Percentiles rank a stretch among this genome's conserved stretches.
These are phyloP conservation scores for Tilletia setariae DNA, from an alignment of 1,284 basidiomycete genomes.

Conservation along the genomic window DNA sequence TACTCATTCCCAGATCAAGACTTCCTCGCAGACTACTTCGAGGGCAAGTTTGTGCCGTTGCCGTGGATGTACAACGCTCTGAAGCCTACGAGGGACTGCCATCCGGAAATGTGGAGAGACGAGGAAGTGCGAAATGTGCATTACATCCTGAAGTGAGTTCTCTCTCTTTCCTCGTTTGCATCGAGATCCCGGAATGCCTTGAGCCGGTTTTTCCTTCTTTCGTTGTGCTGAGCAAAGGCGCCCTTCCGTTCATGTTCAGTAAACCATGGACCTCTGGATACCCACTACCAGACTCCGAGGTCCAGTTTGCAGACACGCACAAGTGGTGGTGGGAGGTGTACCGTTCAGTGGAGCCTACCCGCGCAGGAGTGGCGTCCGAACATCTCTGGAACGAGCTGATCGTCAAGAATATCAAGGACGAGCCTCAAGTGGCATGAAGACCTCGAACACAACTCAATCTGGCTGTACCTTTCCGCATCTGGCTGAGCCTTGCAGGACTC, in stretches of 20 bases:
- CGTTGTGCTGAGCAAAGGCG: no score
- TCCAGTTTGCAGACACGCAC: conserved; percentile 35
- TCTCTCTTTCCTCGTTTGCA: not conserved
- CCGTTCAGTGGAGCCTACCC: conserved; percentile 1
- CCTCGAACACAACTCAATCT: no score
- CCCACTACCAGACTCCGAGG: conserved; percentile 21
- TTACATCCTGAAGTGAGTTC: conserved; percentile 39
- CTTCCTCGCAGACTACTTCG: conserved; percentile 75
- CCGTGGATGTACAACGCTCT: conserved; percentile 82
- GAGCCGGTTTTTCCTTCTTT: not conserved
- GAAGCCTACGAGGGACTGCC: conserved; percentile 70
- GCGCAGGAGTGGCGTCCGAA: not conserved
- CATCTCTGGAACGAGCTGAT: conserved; percentile 5
- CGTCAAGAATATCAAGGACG: conserved; percentile 12
- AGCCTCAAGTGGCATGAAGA: not conserved
- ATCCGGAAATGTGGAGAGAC: conserved; percentile 71
- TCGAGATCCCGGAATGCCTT: not conserved
- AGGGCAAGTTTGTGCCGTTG: conserved; percentile 65
- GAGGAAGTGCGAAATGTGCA: conserved; percentile 62
- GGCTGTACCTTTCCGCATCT: no score
- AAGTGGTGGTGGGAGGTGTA: conserved; percentile 45
- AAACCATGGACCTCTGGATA: conserved; percentile 42
- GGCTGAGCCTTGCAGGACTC: no score
- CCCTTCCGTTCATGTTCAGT: not conserved
- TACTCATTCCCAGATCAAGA: conserved; percentile 92